Percentiles rank a stretch among this genome's conserved stretches.
These are phyloP conservation scores for Porphyrellus sp. DNA, from an alignment of 1,284 basidiomycete genomes.

Conservation along the genomic window DNA sequence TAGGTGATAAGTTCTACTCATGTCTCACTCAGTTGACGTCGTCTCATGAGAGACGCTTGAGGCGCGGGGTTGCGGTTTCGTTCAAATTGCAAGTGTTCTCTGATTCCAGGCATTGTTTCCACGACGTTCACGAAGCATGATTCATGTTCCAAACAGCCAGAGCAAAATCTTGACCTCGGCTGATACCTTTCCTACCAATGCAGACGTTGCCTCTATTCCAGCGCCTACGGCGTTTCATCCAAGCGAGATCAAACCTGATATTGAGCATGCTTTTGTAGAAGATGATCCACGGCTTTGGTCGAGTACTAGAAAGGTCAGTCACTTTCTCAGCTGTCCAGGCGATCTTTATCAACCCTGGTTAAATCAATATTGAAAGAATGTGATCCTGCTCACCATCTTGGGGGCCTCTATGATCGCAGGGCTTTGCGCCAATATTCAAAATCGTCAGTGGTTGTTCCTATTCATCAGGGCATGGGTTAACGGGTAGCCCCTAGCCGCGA, in stretches of 20 bases:
- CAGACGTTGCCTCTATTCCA: background rate
- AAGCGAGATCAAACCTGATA: slow-evolving; percentile 39
- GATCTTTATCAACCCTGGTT: background rate
- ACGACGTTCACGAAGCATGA: too few relatives aligned
- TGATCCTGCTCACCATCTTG: slow-evolving; percentile 55
- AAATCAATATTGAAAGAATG: slow-evolving; percentile 37
- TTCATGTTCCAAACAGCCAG: too few relatives aligned
- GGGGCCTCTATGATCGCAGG: slow-evolving; percentile 70
- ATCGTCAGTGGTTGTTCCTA: slow-evolving; percentile 46
- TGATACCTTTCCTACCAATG: background rate
- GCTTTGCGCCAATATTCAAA: slow-evolving; percentile 66
- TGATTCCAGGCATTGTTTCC: too few relatives aligned
- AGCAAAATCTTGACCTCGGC: background rate
- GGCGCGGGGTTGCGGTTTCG: too few relatives aligned
- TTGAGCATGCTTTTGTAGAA: slow-evolving; percentile 64
- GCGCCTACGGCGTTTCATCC: background rate
- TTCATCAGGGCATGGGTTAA: slow-evolving; percentile 7
- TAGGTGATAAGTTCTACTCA: background rate
- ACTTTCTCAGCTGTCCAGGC: background rate
- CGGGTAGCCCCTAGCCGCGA: slow-evolving; percentile 47
- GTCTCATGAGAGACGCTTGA: background rate
- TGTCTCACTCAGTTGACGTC: background rate
- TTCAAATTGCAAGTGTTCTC: too few relatives aligned
- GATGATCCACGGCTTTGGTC: slow-evolving; percentile 83
- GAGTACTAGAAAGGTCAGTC: slow-evolving; percentile 56